These are phyloP conservation scores for Plasmodium sp. DNA, from an alignment of 169 alveolate genomes.

Conservation along the genomic window DNA sequence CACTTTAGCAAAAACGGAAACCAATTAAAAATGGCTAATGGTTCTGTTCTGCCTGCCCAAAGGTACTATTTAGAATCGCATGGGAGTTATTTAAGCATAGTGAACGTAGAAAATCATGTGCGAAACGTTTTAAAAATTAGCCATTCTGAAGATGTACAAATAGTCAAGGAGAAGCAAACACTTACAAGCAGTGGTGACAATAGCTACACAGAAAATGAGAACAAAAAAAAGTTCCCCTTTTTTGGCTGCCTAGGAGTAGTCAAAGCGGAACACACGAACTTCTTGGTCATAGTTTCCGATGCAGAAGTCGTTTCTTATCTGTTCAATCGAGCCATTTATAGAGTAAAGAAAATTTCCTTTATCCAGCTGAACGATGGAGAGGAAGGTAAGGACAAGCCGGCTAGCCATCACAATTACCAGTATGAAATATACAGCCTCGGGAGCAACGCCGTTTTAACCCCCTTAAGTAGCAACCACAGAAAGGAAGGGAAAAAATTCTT, in stretches of 20 bases:
- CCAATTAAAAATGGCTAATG: slow-evolving; percentile 13
- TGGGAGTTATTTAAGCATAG: slow-evolving; percentile 14
- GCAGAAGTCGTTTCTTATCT: slow-evolving; percentile 58
- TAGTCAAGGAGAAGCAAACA: slow-evolving; percentile 27
- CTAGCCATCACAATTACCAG: neutral
- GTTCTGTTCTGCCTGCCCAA: neutral
- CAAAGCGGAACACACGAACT: slow-evolving; percentile 42
- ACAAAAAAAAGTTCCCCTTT: slow-evolving; percentile 53
- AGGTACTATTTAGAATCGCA: slow-evolving; percentile 60
- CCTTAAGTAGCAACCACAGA: neutral
- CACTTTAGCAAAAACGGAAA: neutral
- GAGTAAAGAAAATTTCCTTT: slow-evolving; percentile 47
- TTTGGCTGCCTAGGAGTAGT: slow-evolving; percentile 68
- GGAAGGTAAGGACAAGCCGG: neutral
- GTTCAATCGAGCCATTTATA: slow-evolving; percentile 47
- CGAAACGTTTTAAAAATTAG: slow-evolving; percentile 41
- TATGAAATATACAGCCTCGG: slow-evolving; percentile 45
- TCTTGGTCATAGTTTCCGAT: slow-evolving; percentile 61
- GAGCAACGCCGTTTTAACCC: slow-evolving; percentile 2
- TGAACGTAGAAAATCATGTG: slow-evolving; percentile 44
- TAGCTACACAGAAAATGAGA: slow-evolving; percentile 7
- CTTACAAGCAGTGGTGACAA: neutral
- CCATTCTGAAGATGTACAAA: slow-evolving; percentile 13
- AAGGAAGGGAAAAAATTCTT: slow-evolving; percentile 7
- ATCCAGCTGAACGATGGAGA: slow-evolving; percentile 37